These are phyloP conservation scores for Calvatia gigantea DNA, from an alignment of 768 basidiomycete genomes.

Conservation along the genomic window DNA sequence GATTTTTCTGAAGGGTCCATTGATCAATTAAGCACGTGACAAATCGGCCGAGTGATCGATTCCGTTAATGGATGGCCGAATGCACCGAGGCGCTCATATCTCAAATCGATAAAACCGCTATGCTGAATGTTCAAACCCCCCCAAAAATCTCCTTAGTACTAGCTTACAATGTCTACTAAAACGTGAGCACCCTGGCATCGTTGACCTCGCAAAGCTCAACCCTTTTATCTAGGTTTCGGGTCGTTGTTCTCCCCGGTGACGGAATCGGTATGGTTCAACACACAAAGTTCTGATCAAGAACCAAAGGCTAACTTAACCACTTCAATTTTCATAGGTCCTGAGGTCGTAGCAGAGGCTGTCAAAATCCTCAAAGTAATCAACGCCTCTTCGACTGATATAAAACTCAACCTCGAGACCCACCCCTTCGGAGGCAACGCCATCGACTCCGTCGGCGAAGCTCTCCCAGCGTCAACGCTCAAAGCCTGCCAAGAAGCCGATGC, in stretches of 20 bases:
- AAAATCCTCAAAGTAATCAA: slow-evolving; percentile 77
- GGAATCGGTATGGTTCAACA: slow-evolving; percentile 72
- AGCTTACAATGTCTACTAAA: slow-evolving; percentile 36
- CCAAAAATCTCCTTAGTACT: not conserved
- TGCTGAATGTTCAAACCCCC: not conserved
- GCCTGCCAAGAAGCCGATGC: slow-evolving; percentile 95
- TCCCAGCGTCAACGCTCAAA: slow-evolving; percentile 80
- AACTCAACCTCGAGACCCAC: slow-evolving; percentile 71
- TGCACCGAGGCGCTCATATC: too few species aligned
- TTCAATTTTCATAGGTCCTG: slow-evolving; percentile 58
- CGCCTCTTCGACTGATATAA: slow-evolving; percentile 54
- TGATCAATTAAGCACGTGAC: too few species aligned
- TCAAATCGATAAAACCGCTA: not conserved
- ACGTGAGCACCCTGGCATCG: slow-evolving; percentile 41
- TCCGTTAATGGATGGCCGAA: not conserved
- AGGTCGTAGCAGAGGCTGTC: slow-evolving; percentile 83
- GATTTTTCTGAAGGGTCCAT: too few species aligned
- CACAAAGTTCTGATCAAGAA: not conserved
- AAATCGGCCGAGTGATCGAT: slow-evolving; percentile 8
- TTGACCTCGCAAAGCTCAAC: too few species aligned
- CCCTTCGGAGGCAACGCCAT: slow-evolving; percentile 93
- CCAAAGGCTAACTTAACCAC: not conserved
- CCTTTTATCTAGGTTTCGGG: slow-evolving; percentile 63
- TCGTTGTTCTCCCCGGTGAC: slow-evolving; percentile 92
- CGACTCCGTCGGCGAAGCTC: slow-evolving; percentile 79